Evolutionary conservation across 371 early-diverging fungal genomes (phyloP).

Genomic region (Syncephalis fuscata): DNA sequence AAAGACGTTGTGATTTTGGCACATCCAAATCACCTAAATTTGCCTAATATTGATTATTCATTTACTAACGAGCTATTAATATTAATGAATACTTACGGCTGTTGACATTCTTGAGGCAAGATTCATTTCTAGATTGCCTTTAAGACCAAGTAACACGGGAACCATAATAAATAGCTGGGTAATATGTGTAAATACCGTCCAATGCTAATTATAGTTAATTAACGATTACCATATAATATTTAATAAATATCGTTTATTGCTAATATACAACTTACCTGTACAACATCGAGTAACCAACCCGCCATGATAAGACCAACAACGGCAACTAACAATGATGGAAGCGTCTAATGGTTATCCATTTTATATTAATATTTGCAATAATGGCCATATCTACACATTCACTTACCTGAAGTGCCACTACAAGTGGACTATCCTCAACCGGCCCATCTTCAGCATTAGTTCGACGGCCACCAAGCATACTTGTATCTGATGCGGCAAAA

Average conservation of each 20-base stretch:
- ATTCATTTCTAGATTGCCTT: constrained; percentile 82
- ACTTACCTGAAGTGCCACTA: no score
- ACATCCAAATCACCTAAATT: constrained; percentile 45
- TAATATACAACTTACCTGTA: constrained; percentile 26
- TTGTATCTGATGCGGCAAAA: no score
- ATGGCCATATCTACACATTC: no score
- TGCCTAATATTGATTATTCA: constrained; percentile 18
- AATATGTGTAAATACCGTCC: constrained; percentile 43
- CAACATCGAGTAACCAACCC: constrained; percentile 43
- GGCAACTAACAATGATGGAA: constrained; percentile 51
- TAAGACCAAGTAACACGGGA: constrained; percentile 66
- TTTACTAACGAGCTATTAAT: not conserved
- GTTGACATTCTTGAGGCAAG: constrained; percentile 68
- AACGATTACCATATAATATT: not conserved
- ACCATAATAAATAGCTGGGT: constrained; percentile 67
- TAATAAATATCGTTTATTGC: not conserved
- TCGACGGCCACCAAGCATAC: no score
- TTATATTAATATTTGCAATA: no score
- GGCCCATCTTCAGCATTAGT: no score
- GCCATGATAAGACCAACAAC: constrained; percentile 54
- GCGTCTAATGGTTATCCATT: constrained; percentile 36
- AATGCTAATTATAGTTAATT: constrained; percentile 18
- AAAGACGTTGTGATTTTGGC: constrained; percentile 14
- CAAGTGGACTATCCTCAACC: no score
- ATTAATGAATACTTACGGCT: constrained; percentile 20